Percentiles rank a stretch among this genome's conserved stretches.
phyloP scores from a whole-genome alignment of 2,329 filamentous ascomycete genomes.

The Cladophialophora yegresii region DNA sequence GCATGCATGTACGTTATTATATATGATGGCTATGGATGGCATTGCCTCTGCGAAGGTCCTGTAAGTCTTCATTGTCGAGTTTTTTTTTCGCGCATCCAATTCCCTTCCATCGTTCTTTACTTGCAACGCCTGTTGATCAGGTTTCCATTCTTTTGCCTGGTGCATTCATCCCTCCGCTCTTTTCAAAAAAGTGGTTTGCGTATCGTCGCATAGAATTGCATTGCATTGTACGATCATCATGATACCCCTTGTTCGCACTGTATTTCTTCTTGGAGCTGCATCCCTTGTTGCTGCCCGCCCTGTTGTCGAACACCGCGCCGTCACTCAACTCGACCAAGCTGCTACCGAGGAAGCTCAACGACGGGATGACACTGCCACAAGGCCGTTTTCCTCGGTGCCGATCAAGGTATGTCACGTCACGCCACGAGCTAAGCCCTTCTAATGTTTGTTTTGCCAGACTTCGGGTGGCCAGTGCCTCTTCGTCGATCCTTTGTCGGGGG shows the following conservation, averaged over 20 bases:
- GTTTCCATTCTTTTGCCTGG: constrained; percentile 24
- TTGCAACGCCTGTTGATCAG: constrained; percentile 24
- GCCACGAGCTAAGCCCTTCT: background rate
- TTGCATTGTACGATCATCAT: constrained; percentile 6
- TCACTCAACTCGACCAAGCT: constrained; percentile 53
- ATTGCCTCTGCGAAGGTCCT: background rate
- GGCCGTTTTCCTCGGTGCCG: constrained; percentile 50
- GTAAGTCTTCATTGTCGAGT: background rate
- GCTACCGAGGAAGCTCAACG: constrained; percentile 54
- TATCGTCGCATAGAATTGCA: background rate
- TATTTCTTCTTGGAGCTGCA: constrained; percentile 15
- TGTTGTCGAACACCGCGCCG: constrained; percentile 43
- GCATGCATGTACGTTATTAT: background rate
- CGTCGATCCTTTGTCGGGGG: constrained; percentile 55
- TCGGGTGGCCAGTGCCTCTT: constrained; percentile 56
- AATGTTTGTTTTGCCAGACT: constrained; percentile 38
- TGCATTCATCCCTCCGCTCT: constrained; percentile 14
- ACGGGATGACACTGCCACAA: constrained; percentile 52
- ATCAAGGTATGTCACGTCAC: constrained; percentile 44
- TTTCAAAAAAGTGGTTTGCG: background rate
- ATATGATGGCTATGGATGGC: constrained; percentile 4
- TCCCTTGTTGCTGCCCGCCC: constrained; percentile 17
- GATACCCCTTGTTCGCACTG: constrained; percentile 12
- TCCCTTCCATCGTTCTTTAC: constrained; percentile 17
- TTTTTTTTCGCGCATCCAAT: constrained; percentile 4